Evolutionary conservation across 495 filamentous ascomycete genomes (phyloP), one percentile per base, ranked within the genome.

Genomic region (Talaromyces adpressus): DNA sequence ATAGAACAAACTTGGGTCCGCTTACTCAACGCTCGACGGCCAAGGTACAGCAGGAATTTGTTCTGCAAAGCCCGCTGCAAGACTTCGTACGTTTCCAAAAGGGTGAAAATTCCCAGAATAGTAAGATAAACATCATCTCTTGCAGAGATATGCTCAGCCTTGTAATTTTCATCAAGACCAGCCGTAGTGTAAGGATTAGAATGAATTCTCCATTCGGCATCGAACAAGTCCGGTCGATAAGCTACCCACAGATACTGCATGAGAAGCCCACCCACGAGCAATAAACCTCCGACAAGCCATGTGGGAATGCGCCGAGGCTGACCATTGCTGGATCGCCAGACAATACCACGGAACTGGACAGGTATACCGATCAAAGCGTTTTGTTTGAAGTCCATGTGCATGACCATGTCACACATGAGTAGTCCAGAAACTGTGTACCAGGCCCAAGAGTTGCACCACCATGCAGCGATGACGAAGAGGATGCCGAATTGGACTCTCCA

Each of bases 391-490:
- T 68, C 65, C 74, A 75, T 75, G 67, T 74, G 69, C 30, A 68
- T 49, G n/a, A 75, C 67, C 23, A 67, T 66, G 57, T 77, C 74
- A 30, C 70, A 72, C 27, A 75, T 49, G 7, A 74, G 63, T 0
- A 77, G 63, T 20, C 74, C 74, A 9, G 71, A 67, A 49, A 75
- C 65, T 36, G 66, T 64, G 57, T 72, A 77, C 71, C 71, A 75
- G 8, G 72, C 74, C 74, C 74, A 77, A 5, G 64, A 68, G 63
- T 75, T 68, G 12, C 73, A 69, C 74, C 74, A 77, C 72, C 71
- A 77, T 9, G 74, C 74, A 11, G 71, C 71, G 9, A 73, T 14
- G 62, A 77, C 69, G 66, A 77, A 74, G 39, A 63, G 16, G 30
- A 68, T 32, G 29, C 68, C 61, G 7, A 65, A 72, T 54, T 71